Base-by-base conservation (phyloP, 208 protist species). In the Wallacemonas sp. region DNA sequence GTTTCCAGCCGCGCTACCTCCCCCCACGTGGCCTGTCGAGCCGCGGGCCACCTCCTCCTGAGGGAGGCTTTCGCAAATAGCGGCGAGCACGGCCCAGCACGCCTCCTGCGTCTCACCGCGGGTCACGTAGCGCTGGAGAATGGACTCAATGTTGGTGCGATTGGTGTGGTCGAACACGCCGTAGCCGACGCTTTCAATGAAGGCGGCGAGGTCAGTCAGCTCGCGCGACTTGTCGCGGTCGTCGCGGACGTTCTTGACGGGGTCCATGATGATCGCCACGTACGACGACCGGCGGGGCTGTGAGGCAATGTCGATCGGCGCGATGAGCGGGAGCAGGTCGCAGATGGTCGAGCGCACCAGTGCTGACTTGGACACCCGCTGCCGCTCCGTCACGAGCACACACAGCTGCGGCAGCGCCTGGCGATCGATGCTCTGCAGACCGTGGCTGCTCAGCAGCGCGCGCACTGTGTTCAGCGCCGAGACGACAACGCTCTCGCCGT, bases 181-280 rank as follows among this genome's bases (percentile, higher is more conserved):
- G 62, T 93, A 94, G 25, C 89, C 91, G 16, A 92, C 91, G 55
- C 80, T 87, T 23, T 84, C 72, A 41, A 97, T 83, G 52, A 93
- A 97, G 14, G 69, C 79, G 16, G 87, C 88, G 31, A 97, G 83
- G 69, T 97, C 93, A 22, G 77, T 62, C 57, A 97, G 72, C 69
- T 97, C 88, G 44, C 86, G 74, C 7, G 72, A 57, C 76, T 97
- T 97, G 67, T 77, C 77, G 45, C 70, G 73, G 57, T 97, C 88
- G 49, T 93, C 87, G 8, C 91, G 91, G 28, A 97, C 81, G 54
- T 97, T 97, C 76, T 97, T 97, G 25, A 94, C 89, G 26, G 91
- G 89, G 68, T 97, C 89, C 91, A 97, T 97, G 50, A 97, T 81
- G 57, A 94, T 90, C 22, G 85, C 89, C 48, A 79, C 86, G 72